Percentiles rank a stretch among this genome's conserved stretches.
Evolutionary conservation across 2,329 filamentous ascomycete genomes (phyloP).

Genomic region (Hymenoscyphus repandus): DNA sequence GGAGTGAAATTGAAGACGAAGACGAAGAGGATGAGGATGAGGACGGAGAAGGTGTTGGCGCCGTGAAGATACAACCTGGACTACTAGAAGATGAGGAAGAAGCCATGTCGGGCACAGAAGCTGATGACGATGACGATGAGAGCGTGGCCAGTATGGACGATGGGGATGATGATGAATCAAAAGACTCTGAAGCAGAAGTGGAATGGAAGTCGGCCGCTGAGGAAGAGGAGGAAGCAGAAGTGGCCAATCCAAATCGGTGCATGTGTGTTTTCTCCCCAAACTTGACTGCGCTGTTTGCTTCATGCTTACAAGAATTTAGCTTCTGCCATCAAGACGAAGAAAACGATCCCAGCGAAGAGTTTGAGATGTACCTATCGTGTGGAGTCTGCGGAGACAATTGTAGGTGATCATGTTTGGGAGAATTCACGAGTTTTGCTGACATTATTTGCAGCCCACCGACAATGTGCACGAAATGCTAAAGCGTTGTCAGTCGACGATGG

Average conservation of each 20-base stretch:
- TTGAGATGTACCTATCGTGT: constrained; percentile 74
- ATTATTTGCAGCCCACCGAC: constrained; percentile 68
- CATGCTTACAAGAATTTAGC: constrained; percentile 42
- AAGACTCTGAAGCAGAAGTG: constrained; percentile 35
- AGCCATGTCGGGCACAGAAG: constrained; percentile 25
- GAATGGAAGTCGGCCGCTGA: constrained; percentile 46
- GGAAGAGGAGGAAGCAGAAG: constrained; percentile 50
- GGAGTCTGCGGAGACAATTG: constrained; percentile 74
- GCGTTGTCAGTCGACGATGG: constrained; percentile 58
- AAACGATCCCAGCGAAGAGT: constrained; percentile 74
- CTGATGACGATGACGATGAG: constrained; percentile 26
- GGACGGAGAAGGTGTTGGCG: constrained; percentile 31
- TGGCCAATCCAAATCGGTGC: constrained; percentile 53
- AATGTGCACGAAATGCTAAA: constrained; percentile 74
- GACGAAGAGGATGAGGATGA: constrained; percentile 38
- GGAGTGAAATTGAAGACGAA: constrained; percentile 38
- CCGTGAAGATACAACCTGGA: constrained; percentile 32
- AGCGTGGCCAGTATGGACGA: constrained; percentile 22
- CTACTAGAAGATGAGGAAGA: constrained; percentile 33
- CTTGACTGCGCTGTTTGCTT: not conserved
- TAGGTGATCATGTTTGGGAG: constrained; percentile 43
- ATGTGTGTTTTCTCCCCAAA: constrained; percentile 45
- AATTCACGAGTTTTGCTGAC: constrained; percentile 33
- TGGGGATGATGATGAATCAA: constrained; percentile 46
- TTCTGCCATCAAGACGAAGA: constrained; percentile 83